Evolutionary conservation across 2,329 filamentous ascomycete genomes (phyloP).

Genomic region (Neocatenulostroma microsporum): DNA sequence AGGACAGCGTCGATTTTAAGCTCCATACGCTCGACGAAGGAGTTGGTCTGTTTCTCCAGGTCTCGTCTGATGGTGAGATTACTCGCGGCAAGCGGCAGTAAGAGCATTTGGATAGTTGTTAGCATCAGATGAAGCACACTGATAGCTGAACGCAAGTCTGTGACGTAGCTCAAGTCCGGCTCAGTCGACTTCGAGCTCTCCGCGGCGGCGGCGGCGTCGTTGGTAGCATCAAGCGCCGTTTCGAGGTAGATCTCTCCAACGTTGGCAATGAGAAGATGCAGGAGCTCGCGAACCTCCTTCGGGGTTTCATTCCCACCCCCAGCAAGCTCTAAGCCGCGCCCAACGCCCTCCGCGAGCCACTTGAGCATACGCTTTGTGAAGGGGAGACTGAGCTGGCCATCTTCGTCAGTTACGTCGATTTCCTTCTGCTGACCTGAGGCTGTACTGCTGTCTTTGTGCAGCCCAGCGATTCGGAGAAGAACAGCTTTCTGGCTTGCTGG

Average conservation of each 20-base stretch:
- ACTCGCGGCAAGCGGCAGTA: conserved; percentile 79
- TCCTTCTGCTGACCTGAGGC: conserved; percentile 52
- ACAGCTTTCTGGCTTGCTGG: conserved; percentile 82
- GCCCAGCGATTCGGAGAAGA: conserved; percentile 79
- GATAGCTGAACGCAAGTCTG: conserved; percentile 69
- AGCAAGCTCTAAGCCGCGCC: conserved; percentile 82
- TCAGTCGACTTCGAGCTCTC: conserved; percentile 68
- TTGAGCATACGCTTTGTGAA: conserved; percentile 97
- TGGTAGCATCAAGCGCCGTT: conserved; percentile 58
- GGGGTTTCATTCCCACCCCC: conserved; percentile 73
- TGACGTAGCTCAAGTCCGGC: conserved; percentile 79
- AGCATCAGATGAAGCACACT: conserved; percentile 90
- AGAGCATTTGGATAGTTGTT: conserved; percentile 80
- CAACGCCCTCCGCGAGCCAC: conserved; percentile 93
- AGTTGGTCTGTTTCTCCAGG: conserved; percentile 74
- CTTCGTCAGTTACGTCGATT: conserved; percentile 83
- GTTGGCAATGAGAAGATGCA: conserved; percentile 73
- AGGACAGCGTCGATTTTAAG: conserved; percentile 69
- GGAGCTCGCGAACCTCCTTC: conserved; percentile 80
- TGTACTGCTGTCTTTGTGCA: conserved; percentile 50
- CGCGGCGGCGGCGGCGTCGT: conserved; percentile 66
- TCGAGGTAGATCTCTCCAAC: conserved; percentile 79
- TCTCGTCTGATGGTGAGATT: conserved; percentile 85
- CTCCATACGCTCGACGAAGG: conserved; percentile 70
- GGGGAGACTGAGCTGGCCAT: conserved; percentile 72